Percentiles rank a stretch among this genome's conserved stretches.
phyloP scores from a whole-genome alignment of 2,329 filamentous ascomycete species.

The Chrysosporium keratinophilum region DNA sequence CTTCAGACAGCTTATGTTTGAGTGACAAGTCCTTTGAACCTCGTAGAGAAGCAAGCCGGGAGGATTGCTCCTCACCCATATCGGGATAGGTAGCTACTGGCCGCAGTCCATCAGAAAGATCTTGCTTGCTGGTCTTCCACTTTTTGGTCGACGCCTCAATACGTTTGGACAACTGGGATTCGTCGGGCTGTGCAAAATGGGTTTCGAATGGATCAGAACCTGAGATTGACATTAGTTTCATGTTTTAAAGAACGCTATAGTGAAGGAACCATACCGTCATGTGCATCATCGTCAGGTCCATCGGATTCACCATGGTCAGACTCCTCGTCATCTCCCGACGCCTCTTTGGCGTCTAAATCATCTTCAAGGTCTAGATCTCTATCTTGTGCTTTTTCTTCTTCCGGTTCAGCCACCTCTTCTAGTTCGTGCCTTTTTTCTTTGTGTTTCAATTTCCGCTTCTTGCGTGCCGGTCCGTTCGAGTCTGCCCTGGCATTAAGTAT shows the following conservation, averaged over 20 bases:
- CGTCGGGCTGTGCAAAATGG: slow-evolving; percentile 64
- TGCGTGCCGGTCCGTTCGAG: slow-evolving; percentile 39
- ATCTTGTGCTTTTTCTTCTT: slow-evolving; percentile 33
- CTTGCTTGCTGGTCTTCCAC: slow-evolving; percentile 39
- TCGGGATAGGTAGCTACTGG: slow-evolving; percentile 26
- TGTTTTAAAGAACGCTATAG: not conserved
- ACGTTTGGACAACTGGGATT: slow-evolving; percentile 46
- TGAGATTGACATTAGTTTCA: not conserved
- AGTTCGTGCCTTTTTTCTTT: slow-evolving; percentile 13
- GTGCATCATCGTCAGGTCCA: slow-evolving; percentile 26
- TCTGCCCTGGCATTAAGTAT: slow-evolving; percentile 40
- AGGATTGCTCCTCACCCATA: slow-evolving; percentile 16
- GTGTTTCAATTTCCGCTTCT: slow-evolving; percentile 43
- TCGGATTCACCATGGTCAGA: slow-evolving; percentile 25
- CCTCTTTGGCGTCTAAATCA: slow-evolving; percentile 40
- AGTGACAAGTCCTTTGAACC: slow-evolving; percentile 38
- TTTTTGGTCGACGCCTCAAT: slow-evolving; percentile 39
- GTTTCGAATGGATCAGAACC: slow-evolving; percentile 62
- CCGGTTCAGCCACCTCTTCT: slow-evolving; percentile 12
- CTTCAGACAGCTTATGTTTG: slow-evolving; percentile 57
- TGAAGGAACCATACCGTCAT: slow-evolving; percentile 7
- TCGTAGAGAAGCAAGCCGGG: slow-evolving; percentile 24
- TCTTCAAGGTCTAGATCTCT: slow-evolving; percentile 22
- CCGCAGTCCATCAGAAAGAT: slow-evolving; percentile 25
- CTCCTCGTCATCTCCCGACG: slow-evolving; percentile 30